Evolutionary conservation across 139 green algal species (phyloP).

Genomic region (Monoraphidium neglectum): DNA sequence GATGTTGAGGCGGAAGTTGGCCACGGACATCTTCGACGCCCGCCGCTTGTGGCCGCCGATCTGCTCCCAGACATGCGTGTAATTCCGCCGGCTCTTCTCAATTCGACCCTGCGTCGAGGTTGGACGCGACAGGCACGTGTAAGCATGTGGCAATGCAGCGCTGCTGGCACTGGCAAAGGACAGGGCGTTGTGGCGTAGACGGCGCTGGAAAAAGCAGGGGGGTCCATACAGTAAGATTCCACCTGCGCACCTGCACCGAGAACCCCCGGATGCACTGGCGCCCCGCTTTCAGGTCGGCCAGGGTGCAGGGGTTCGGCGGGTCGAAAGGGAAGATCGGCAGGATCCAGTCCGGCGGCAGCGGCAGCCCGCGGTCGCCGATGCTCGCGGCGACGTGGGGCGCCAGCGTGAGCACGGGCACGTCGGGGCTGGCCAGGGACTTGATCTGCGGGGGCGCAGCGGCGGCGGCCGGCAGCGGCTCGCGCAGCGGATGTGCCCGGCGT

Average conservation of each 20-base stretch:
- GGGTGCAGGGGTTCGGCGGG: constrained; percentile 2
- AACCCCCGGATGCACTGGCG: background rate
- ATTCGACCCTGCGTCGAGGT: constrained; percentile 34
- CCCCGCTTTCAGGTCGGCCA: background rate
- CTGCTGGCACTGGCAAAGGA: background rate
- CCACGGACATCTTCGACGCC: too few species aligned
- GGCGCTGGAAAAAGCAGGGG: background rate
- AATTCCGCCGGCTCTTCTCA: constrained; percentile 31
- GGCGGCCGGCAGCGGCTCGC: too few species aligned
- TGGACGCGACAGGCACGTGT: constrained; percentile 8
- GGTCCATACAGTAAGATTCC: background rate
- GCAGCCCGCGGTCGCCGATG: constrained; percentile 1
- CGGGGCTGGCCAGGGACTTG: background rate
- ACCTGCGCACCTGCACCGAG: background rate
- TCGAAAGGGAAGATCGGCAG: constrained; percentile 25
- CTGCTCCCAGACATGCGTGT: constrained; percentile 35
- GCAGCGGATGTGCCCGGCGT: too few species aligned
- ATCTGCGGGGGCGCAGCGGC: too few species aligned
- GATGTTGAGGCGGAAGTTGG: constrained; percentile 34
- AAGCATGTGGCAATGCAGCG: background rate
- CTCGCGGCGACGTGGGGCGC: constrained; percentile 25
- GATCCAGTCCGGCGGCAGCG: constrained; percentile 8
- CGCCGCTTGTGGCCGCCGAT: constrained; percentile 18
- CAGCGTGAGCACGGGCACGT: constrained; percentile 19
- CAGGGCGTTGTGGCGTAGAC: background rate